Conservation (phyloP, 2,329 filamentous ascomycete genomes). For the Fusarium austroafricanum region DNA sequence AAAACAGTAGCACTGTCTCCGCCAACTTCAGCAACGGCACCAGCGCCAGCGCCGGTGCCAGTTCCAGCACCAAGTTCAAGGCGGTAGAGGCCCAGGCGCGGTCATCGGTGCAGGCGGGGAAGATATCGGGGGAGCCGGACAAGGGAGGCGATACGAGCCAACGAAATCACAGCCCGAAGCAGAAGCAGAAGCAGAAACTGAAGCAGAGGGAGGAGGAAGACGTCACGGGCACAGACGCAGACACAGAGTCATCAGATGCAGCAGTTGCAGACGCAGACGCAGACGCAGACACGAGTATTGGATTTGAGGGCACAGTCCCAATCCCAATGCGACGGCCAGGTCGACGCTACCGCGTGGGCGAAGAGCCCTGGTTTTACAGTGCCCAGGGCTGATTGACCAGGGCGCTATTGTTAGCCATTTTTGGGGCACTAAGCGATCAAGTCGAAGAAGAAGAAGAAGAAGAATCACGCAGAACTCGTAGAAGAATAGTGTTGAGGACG, state of each 20-base stretch:
- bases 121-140: conserved; percentile 33
- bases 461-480: not conserved
- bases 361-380: conserved; percentile 59
- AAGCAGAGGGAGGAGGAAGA: conserved; percentile 16
- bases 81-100: conserved; percentile 37
- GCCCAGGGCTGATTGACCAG: conserved; percentile 41
- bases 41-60: conserved; percentile 11
- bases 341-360: conserved; percentile 56
- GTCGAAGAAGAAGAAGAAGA: conserved; percentile 3
- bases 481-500: conserved; percentile 23
- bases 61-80: conserved; percentile 35
- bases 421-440: conserved; percentile 17
- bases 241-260: conserved; percentile 2
- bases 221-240: conserved; percentile 39
- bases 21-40: conserved; percentile 21
- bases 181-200: conserved; percentile 2
- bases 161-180: conserved; percentile 17
- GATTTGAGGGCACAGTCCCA: conserved; percentile 68
- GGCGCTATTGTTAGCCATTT: conserved; percentile 22
- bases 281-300: conserved; percentile 5
- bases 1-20: conserved; percentile 28
- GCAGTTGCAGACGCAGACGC: conserved; percentile 29
- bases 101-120: conserved; percentile 34
- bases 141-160: conserved; percentile 36
- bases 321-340: conserved; percentile 74